Evolutionary conservation across 768 basidiomycete species (phyloP), one percentile per base, ranked within the genome.

Genomic region (Suillus luteus): DNA sequence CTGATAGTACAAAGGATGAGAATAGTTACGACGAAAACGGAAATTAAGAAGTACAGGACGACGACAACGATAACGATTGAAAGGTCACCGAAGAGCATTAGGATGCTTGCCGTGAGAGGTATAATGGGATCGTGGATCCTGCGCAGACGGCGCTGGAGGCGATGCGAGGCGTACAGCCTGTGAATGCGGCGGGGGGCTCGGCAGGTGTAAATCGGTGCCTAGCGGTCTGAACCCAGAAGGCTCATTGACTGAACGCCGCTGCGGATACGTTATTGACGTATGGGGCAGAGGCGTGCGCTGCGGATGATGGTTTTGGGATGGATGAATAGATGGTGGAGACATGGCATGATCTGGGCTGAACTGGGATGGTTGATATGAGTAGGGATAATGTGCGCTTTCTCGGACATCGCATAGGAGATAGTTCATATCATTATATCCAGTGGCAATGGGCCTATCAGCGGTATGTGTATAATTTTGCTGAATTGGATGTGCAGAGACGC

Each of bases 191-290:
- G 77, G 67, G 33, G 82, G 80, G 65, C 81, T 80, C 14, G 82
- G 79, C 62, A 83, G 81, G 71, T 83, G 84, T 63, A 82, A 81
- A 66, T 81, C 81, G 64, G 83, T 80, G 37, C 77, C 78, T 58
- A 82, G 75, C 43, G 83, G 76, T 62, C 76, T 77, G 72, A 80
- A 85, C 19, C 79, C 79, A 66, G 84, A 85, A 27, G 86, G 81
- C 55, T 88, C 87, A 37, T 84, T 85, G 59, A 83, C 76, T 44
- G 86, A 80, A 59, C 88, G 82, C 65, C 86, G 81, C 67, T 85
- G 85, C 46, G 81, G 80, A 70, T 83, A 88, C 15, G 83, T 75
- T 62, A 83, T 67, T 48, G 82, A 71, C 10, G 79, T 74, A 60
- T 85, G 81, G 8, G 80, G 79, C 40, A 81, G 74, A 46, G 73